These are phyloP conservation scores for Fusarium sarcochroum DNA, from an alignment of 2,329 filamentous ascomycete species.

Conservation along the genomic window DNA sequence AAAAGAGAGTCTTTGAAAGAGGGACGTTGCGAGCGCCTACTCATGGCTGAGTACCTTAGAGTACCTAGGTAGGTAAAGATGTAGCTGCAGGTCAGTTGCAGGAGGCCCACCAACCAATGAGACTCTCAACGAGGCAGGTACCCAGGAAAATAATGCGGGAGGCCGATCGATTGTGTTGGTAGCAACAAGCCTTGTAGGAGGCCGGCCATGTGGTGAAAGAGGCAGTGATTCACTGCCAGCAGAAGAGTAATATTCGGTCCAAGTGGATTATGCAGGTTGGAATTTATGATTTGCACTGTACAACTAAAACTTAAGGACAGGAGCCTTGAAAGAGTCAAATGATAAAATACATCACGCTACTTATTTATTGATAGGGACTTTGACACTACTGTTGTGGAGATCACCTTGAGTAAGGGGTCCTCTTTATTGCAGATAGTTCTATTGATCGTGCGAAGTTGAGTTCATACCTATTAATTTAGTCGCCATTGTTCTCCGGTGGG, in stretches of 20 bases:
- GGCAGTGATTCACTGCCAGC: constrained; percentile 29
- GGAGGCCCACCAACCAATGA: constrained; percentile 13
- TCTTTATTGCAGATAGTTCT: background rate
- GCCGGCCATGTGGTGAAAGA: background rate
- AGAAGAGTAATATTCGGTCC: background rate
- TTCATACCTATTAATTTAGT: background rate
- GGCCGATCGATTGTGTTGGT: background rate
- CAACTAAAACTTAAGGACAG: background rate
- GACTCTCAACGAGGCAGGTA: constrained; percentile 7
- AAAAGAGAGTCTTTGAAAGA: background rate
- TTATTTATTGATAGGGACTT: no score
- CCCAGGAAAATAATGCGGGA: background rate
- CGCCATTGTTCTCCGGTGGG: background rate
- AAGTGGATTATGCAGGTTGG: constrained; percentile 2
- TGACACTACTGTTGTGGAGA: no score
- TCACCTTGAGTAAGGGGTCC: no score
- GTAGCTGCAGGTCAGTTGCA: constrained; percentile 8
- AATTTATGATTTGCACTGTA: background rate
- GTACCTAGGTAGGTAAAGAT: background rate
- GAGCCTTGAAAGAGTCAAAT: background rate
- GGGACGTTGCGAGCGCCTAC: background rate
- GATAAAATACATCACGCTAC: no score
- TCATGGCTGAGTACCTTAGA: background rate
- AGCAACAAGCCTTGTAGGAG: background rate
- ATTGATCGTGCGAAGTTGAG: no score